Evolutionary conservation across 1,284 basidiomycete species (phyloP).

Genomic region (Malassezia arunalokei): DNA sequence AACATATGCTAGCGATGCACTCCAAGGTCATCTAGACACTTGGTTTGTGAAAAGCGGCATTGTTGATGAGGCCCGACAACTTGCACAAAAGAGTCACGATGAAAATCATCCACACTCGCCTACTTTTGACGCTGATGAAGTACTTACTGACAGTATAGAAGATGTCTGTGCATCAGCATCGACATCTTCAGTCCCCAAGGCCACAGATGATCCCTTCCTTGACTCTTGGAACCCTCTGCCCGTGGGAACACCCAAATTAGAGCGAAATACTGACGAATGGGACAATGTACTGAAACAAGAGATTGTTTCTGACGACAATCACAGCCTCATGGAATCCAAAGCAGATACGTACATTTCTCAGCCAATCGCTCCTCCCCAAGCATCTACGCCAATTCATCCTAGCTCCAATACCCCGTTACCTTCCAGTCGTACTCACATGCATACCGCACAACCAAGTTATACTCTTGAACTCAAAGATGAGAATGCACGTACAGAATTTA

Average conservation of each 20-base stretch:
- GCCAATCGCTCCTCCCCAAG: neutral
- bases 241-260: neutral
- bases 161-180: neutral
- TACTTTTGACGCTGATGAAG: neutral
- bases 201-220: conserved; percentile 13
- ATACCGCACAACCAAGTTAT: neutral
- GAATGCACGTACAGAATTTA: conserved; percentile 30
- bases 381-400: conserved; percentile 6
- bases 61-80: conserved; percentile 28
- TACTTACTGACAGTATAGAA: neutral
- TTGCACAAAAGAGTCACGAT: neutral
- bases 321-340: neutral
- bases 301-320: neutral
- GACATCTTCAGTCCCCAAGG: neutral
- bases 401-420: neutral
- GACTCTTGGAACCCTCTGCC: conserved; percentile 2
- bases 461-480: conserved; percentile 15
- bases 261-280: neutral
- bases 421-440: neutral
- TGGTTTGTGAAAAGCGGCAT: conserved; percentile 40
- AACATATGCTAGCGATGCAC: conserved; percentile 50
- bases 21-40: conserved; percentile 30
- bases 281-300: neutral
- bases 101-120: neutral
- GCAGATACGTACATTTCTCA: neutral